Percentiles rank a stretch among this genome's conserved stretches.
These are phyloP conservation scores for Dendryphion nanum DNA, from an alignment of 2,329 filamentous ascomycete species.

Conservation along the genomic window DNA sequence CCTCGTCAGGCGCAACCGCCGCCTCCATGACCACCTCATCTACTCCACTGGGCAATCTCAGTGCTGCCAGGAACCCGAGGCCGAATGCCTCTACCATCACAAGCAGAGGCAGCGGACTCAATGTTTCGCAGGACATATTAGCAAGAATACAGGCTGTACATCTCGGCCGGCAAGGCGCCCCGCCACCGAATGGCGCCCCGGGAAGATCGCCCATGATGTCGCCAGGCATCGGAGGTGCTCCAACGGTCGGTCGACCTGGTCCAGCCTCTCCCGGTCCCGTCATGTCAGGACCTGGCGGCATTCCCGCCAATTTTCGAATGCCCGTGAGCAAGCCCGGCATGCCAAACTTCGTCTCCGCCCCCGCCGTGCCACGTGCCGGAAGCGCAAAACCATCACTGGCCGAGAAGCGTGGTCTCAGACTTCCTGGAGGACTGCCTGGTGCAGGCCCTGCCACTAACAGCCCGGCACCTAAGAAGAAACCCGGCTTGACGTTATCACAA, in stretches of 20 bases:
- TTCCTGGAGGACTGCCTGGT: slow-evolving; percentile 55
- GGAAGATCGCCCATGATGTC: slow-evolving; percentile 24
- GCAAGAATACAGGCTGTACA: slow-evolving; percentile 70
- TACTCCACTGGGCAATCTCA: slow-evolving; percentile 76
- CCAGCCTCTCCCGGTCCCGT: slow-evolving; percentile 25
- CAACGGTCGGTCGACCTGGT: slow-evolving; percentile 13
- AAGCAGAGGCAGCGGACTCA: slow-evolving; percentile 51
- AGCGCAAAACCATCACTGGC: slow-evolving; percentile 60
- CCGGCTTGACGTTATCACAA: slow-evolving; percentile 44
- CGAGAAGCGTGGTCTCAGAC: slow-evolving; percentile 63
- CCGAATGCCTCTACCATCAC: slow-evolving; percentile 43
- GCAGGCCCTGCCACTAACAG: slow-evolving; percentile 41
- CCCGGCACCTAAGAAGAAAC: slow-evolving; percentile 37
- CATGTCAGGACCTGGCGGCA: slow-evolving; percentile 35
- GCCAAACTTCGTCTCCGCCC: slow-evolving; percentile 49
- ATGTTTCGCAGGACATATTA: slow-evolving; percentile 61
- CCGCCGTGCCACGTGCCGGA: slow-evolving; percentile 47
- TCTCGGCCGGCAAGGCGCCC: slow-evolving; percentile 61
- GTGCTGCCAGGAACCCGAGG: slow-evolving; percentile 59
- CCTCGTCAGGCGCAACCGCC: slow-evolving; percentile 52
- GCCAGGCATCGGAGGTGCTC: slow-evolving; percentile 12
- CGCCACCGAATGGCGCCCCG: slow-evolving; percentile 30
- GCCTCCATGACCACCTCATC: slow-evolving; percentile 73
- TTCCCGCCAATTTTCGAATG: slow-evolving; percentile 46
- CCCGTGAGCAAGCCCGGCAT: slow-evolving; percentile 41